Evolutionary conservation across 2,329 filamentous ascomycete genomes (phyloP), one percentile per base, ranked within the genome.

Genomic region (Venturia effusa): DNA sequence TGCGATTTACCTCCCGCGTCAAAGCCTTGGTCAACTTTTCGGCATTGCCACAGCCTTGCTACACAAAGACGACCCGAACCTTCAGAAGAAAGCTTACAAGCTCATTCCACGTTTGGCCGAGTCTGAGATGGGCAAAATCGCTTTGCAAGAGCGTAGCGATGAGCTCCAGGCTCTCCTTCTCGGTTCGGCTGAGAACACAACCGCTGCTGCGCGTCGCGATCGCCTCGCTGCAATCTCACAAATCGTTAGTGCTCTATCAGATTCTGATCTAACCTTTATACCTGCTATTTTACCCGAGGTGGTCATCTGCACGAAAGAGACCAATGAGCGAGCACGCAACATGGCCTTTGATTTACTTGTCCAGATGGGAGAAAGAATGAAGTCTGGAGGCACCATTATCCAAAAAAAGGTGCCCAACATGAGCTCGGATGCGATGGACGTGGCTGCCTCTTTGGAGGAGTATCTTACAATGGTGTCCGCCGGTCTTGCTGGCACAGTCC

Each of bases 31-130:
- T 22, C 83, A 88, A 5, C 83, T 99, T 2, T 97, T 99, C 77
- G 87, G 87, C 69, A 92, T 97, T 72, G 90, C 93, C 0, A 82
- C 89, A 0, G 83, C 90, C 32, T 88, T 97, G 64, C 87, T 97
- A 68, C 86, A 88, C 73, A 90, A 88, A 71, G 82, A 88, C 64
- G 93, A 97, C 72, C 89, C 93, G 11, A 93, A 97, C 74, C 80
- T 99, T 41, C 93, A 97, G 75, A 99, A 99, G 84, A 99, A 99
- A 78, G 93, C 94, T 0, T 99, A 99, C 80, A 97, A 97, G 79
- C 84, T 99, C 61, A 95, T 99, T 61, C 93, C 94, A 3, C 88
- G 94, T 63, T 83, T 99, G 48, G 88, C 90, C 1, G 88, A 90
- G 67, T 96, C 92, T 1, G 84, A 89, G 40, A 84, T 83, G 60